phyloP scores from a whole-genome alignment of 345 rosid genomes.

The Boechera stricta region DNA sequence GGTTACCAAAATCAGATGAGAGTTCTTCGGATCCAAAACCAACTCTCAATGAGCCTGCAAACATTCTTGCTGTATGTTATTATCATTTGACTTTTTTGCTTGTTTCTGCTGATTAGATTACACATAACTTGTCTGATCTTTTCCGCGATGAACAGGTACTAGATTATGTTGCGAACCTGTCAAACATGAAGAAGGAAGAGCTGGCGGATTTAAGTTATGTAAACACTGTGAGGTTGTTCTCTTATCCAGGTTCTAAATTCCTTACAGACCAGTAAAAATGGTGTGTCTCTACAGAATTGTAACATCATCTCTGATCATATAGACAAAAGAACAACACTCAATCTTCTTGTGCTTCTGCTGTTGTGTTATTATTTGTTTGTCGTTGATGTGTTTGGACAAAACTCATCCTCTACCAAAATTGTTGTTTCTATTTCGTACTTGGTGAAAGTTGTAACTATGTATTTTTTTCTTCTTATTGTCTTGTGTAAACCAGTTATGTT shows the following conservation, averaged over 20 bases:
- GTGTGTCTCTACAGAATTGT: neutral
- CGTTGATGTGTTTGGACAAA: neutral
- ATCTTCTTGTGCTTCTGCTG: slow-evolving; percentile 13
- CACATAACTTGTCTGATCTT: slow-evolving; percentile 30
- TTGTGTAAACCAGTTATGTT: too few relatives aligned
- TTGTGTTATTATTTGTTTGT: slow-evolving; percentile 10
- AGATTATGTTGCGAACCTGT: slow-evolving; percentile 65
- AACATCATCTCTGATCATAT: slow-evolving; percentile 5
- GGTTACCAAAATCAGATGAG: slow-evolving; percentile 59
- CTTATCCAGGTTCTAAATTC: slow-evolving; percentile 62
- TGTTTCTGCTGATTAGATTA: neutral
- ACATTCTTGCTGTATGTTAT: slow-evolving; percentile 60
- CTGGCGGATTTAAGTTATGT: slow-evolving; percentile 64
- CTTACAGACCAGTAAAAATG: slow-evolving; percentile 1
- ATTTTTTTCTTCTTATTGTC: neutral
- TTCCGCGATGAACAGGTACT: slow-evolving; percentile 61
- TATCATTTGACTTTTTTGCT: neutral
- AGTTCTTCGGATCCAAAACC: slow-evolving; percentile 49
- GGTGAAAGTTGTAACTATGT: slow-evolving; percentile 9
- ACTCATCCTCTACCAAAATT: neutral
- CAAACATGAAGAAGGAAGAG: slow-evolving; percentile 66
- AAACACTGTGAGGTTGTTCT: slow-evolving; percentile 67
- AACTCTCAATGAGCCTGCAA: slow-evolving; percentile 85
- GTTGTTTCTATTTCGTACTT: slow-evolving; percentile 8
- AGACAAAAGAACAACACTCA: slow-evolving; percentile 7